A percentile compares a stretch with the other conserved stretches of the same genome.
These are phyloP conservation scores for Sporopachydermia lactativora DNA, from an alignment of 805 yeast genomes.

Conservation along the genomic window DNA sequence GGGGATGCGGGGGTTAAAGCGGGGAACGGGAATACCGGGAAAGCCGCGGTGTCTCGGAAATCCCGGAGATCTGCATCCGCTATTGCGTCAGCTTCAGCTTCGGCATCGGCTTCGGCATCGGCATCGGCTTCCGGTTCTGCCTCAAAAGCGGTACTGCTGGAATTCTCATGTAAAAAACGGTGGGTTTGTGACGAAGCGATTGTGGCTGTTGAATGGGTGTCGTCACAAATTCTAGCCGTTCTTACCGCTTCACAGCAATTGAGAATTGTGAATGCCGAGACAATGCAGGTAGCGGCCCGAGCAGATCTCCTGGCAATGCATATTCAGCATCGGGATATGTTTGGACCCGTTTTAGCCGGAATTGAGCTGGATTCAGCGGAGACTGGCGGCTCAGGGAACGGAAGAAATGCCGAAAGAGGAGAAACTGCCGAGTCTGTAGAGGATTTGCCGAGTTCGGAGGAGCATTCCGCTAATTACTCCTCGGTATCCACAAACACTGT, in stretches of 20 bases:
- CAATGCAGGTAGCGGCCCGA: slow-evolving; percentile 21
- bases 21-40: slow-evolving; percentile 14
- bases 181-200: slow-evolving; percentile 35
- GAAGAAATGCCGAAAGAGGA: too few relatives aligned
- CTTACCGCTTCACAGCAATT: slow-evolving; percentile 33
- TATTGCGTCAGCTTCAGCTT: too few relatives aligned
- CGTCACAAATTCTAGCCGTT: slow-evolving; percentile 22
- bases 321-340: slow-evolving; percentile 21
- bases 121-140: too few relatives aligned
- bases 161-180: slow-evolving; percentile 26
- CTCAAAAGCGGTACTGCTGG: too few relatives aligned
- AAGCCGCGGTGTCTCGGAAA: slow-evolving; percentile 11
- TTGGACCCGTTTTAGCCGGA: slow-evolving; percentile 11
- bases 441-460: too few relatives aligned
- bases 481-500: too few relatives aligned
- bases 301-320: slow-evolving; percentile 28
- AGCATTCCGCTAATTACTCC: too few relatives aligned
- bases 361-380: neutral
- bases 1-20: too few relatives aligned
- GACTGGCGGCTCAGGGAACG: too few relatives aligned
- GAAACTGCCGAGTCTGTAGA: too few relatives aligned
- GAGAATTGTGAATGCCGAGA: slow-evolving; percentile 26
- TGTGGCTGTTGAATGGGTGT: slow-evolving; percentile 44
- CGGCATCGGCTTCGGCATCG: too few relatives aligned
- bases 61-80: too few relatives aligned